Conservation (phyloP, 139 green algal genomes). For the Spirogloea muscicola region DNA sequence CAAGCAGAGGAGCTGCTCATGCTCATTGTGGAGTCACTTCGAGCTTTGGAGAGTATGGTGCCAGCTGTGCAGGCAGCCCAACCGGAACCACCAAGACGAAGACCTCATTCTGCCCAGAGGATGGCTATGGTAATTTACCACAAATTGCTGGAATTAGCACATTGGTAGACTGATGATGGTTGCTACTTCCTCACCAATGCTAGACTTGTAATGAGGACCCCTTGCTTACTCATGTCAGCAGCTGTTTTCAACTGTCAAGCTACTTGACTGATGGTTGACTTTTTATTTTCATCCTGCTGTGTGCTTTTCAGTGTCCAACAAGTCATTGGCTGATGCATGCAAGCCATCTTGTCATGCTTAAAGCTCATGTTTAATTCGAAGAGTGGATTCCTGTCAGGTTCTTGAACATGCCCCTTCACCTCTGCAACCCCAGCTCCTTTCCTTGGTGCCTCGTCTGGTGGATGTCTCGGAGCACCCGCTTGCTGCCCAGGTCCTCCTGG, state of each 20-base stretch:
- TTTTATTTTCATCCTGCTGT: too few species aligned
- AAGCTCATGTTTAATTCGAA: too few species aligned
- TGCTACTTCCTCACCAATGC: not conserved
- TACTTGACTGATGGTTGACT: too few species aligned
- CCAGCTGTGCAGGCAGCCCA: constrained; percentile 16
- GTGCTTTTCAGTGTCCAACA: too few species aligned
- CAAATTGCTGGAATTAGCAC: constrained; percentile 12
- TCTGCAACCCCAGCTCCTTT: constrained; percentile 52
- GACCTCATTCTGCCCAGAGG: constrained; percentile 40
- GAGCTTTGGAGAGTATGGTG: constrained; percentile 29
- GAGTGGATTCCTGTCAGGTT: too few species aligned
- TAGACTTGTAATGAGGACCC: too few species aligned
- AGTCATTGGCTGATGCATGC: too few species aligned
- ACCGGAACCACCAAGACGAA: constrained; percentile 15
- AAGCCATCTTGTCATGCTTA: too few species aligned
- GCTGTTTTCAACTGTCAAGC: too few species aligned
- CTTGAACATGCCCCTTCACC: constrained; percentile 45
- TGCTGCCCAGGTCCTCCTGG: constrained; percentile 25
- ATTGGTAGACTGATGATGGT: not conserved
- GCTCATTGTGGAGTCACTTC: constrained; percentile 52
- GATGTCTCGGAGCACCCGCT: constrained; percentile 32
- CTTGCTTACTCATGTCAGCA: too few species aligned
- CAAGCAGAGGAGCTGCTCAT: constrained; percentile 53
- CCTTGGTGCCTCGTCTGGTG: constrained; percentile 54
- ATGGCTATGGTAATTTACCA: too few species aligned